Conservation (phyloP, 805 yeast genomes). For the Candida tallmaniae region DNA sequence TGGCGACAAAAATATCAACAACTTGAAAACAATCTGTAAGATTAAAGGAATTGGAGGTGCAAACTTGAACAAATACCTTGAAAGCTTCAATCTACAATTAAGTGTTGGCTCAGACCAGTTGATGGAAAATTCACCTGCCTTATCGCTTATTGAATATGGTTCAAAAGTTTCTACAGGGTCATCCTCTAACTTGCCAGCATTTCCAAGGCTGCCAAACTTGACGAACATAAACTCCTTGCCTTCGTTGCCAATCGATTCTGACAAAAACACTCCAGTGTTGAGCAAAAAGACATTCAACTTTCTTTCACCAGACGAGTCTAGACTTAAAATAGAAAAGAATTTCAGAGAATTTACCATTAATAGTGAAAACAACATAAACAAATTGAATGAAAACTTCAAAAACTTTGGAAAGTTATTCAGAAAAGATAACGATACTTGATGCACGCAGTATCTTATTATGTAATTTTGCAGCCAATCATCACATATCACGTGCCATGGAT, state of each 20-base stretch:
- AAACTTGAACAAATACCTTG: conserved; percentile 28
- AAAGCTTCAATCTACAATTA: conserved; percentile 33
- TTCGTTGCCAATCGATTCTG: neutral
- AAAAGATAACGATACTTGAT: conserved; percentile 23
- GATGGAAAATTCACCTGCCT: conserved; percentile 24
- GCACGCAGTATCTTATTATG: neutral
- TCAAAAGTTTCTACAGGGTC: neutral
- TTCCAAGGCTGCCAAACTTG: neutral
- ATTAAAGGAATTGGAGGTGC: conserved; percentile 50
- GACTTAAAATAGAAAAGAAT: conserved; percentile 40
- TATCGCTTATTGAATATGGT: conserved; percentile 29
- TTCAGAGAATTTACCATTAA: conserved; percentile 42
- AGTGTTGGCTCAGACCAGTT: conserved; percentile 22
- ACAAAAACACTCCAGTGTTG: neutral
- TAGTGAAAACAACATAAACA: conserved; percentile 59
- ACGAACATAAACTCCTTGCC: neutral
- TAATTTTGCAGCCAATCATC: conserved; percentile 2
- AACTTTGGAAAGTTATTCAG: conserved; percentile 53
- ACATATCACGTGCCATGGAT: conserved; percentile 2
- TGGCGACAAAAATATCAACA: conserved; percentile 57
- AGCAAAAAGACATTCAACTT: conserved; percentile 1
- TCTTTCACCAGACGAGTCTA: conserved; percentile 18
- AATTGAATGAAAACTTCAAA: conserved; percentile 61
- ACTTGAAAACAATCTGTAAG: conserved; percentile 60
- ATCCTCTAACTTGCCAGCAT: neutral